Base-by-base conservation (phyloP, 768 basidiomycete genomes). In the Mrakia blollopis region DNA sequence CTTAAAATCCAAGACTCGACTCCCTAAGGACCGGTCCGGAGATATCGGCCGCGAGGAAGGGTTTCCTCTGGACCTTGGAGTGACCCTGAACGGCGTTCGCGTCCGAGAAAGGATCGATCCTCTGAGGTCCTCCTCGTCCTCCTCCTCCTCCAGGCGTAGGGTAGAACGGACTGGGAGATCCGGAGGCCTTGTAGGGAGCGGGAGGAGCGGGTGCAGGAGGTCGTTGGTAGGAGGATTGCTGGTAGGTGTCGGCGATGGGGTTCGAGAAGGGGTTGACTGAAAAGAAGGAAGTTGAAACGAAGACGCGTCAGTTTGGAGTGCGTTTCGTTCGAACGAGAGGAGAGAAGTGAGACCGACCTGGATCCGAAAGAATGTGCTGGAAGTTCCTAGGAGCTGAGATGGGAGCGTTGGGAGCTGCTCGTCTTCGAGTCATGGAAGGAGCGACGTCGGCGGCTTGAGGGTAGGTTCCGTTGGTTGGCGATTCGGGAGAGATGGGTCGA, bases 31-130 rank as follows among this genome's bases (percentile, higher is more conserved):
- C 75, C 0, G 75, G 75, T n/a, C 75, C 75, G 0, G 60, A 63
- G 76, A 77, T 77, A 47, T 77, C 76, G 16, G 52, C 44, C 10
- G 70, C 70, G 30, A 30, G 41, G 14, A 77, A 69, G 3, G 68
- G 68, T 44, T 72, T 77, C 30, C 70, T 72, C 70, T 57, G 47
- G 9, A 70, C 67, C 30, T 44, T 72, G 32, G 47, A 47, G 62
- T 67, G 63, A 4, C 75, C 68, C 41, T 61, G 54, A n/a, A 72
- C 71, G 41, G 39, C 30, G 25, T 72, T 35, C 16, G 35, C 21
- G 47, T 77, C 76, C 25, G 71, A 39, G 52, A 77, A 77, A n/a
- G 76, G 76, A 28, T 72, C 50, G 41, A 32, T 28, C 35, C 61
- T 18, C 25, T 8, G 7, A 28, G 30, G 60, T 28, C 35, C 39